These are phyloP conservation scores for Raphanus raphanistrum DNA, from an alignment of 345 rosid genomes.

Conservation along the genomic window DNA sequence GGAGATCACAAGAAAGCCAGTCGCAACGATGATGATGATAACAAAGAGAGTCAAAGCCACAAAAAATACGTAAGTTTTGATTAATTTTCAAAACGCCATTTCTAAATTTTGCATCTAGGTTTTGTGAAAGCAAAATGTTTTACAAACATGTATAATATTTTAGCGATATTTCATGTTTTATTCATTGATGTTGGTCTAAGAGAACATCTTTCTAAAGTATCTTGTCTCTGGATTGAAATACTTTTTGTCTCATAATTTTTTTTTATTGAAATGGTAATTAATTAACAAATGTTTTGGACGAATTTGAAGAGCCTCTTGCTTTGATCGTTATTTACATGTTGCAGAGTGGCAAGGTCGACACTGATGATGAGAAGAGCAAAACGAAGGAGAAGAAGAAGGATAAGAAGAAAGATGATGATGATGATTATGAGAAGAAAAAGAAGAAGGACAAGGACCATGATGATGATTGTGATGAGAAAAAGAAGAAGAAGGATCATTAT, in stretches of 20 bases:
- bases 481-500: conserved; percentile 32
- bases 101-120: background rate
- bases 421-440: conserved; percentile 31
- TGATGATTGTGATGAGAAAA: conserved; percentile 5
- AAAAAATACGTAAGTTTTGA: conserved; percentile 65
- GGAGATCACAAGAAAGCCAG: conserved; percentile 37
- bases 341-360: conserved; percentile 3
- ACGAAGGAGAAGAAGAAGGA: conserved; percentile 30
- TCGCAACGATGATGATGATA: conserved; percentile 34
- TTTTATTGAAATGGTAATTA: background rate
- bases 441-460: conserved; percentile 32
- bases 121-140: background rate
- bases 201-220: background rate
- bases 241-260: background rate
- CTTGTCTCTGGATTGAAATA: background rate
- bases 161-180: background rate
- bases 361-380: conserved; percentile 15
- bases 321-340: background rate
- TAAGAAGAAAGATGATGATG: background rate
- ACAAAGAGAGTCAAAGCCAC: conserved; percentile 52
- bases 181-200: background rate
- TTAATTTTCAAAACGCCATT: background rate
- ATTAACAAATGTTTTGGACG: background rate
- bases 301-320: background rate
- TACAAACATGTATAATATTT: background rate